A percentile compares a stretch with the other conserved stretches of the same genome.
Evolutionary conservation across 176 grass and related monocot species (phyloP).

Genomic region (Oryza coarctata): DNA sequence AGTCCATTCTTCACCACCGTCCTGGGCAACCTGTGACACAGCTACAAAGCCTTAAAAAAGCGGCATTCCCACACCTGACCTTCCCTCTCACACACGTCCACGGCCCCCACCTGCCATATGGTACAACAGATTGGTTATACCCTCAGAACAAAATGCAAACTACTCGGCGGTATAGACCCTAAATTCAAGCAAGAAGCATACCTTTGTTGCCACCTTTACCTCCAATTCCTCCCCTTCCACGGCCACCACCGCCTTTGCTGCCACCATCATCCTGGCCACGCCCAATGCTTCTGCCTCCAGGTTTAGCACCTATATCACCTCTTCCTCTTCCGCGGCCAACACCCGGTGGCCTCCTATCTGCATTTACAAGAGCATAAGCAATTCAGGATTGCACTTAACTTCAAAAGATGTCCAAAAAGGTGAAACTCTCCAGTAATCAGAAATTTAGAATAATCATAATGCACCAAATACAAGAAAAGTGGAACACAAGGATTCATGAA

Average conservation of each 20-base stretch:
- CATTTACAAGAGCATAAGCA: conserved; percentile 27
- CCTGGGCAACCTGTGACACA: conserved; percentile 47
- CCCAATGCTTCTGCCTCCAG: conserved; percentile 66
- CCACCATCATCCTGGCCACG: conserved; percentile 81
- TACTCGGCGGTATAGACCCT: not conserved
- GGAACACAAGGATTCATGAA: not conserved
- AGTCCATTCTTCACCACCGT: conserved; percentile 46
- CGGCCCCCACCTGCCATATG: conserved; percentile 66
- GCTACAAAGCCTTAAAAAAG: conserved; percentile 57
- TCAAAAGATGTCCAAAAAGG: not conserved
- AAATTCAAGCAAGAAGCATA: conserved; percentile 22
- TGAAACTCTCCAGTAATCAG: not conserved
- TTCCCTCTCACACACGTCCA: conserved; percentile 57
- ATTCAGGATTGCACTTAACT: not conserved
- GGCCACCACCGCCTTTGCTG: conserved; percentile 56
- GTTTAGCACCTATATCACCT: conserved; percentile 58
- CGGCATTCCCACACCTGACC: conserved; percentile 32
- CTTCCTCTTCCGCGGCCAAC: conserved; percentile 94
- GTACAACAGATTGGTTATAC: conserved; percentile 9
- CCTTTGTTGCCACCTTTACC: conserved; percentile 70
- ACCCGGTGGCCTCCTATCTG: conserved; percentile 95
- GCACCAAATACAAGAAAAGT: not conserved
- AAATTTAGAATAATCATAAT: not conserved
- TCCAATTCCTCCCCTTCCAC: conserved; percentile 65
- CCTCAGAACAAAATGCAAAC: not conserved